phyloP scores from a whole-genome alignment of 495 filamentous ascomycete species.

The Ascodesmis nigricans region DNA sequence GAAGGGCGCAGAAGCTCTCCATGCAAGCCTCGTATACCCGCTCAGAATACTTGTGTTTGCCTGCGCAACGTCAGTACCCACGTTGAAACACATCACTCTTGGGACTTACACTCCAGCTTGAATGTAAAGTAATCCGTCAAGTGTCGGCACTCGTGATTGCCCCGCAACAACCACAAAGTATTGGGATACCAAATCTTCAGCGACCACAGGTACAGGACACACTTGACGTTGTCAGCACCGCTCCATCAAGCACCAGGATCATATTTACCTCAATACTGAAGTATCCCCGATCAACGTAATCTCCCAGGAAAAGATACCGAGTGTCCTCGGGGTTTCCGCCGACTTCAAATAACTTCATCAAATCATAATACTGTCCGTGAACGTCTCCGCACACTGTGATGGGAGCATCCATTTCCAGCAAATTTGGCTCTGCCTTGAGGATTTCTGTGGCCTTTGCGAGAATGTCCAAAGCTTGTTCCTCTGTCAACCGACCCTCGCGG shows the following conservation, averaged over 20 bases:
- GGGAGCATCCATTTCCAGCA: constrained; percentile 97
- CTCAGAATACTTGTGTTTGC: constrained; percentile 75
- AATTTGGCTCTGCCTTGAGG: constrained; percentile 68
- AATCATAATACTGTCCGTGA: constrained; percentile 94
- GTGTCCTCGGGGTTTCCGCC: constrained; percentile 93
- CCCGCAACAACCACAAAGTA: constrained; percentile 85
- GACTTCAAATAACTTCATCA: constrained; percentile 99
- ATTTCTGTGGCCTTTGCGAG: constrained; percentile 66
- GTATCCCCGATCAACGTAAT: constrained; percentile 95
- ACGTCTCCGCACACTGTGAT: constrained; percentile 99
- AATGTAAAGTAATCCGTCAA: constrained; percentile 99
- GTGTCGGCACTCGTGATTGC: constrained; percentile 96
- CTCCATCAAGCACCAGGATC: constrained; percentile 1
- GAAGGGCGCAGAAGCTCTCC: constrained; percentile 88
- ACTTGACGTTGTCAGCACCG: constrained; percentile 27
- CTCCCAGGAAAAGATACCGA: constrained; percentile 85
- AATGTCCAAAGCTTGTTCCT: constrained; percentile 93
- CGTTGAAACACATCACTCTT: too few relatives aligned
- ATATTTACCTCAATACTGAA: constrained; percentile 73
- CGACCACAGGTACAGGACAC: constrained; percentile 90
- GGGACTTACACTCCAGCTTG: constrained; percentile 61
- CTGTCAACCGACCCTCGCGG: constrained; percentile 84
- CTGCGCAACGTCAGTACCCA: constrained; percentile 4
- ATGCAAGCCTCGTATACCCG: constrained; percentile 92
- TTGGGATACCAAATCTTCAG: constrained; percentile 99